These are phyloP conservation scores for Lentithecium fluviatile DNA, from an alignment of 495 filamentous ascomycete species.

Conservation along the genomic window DNA sequence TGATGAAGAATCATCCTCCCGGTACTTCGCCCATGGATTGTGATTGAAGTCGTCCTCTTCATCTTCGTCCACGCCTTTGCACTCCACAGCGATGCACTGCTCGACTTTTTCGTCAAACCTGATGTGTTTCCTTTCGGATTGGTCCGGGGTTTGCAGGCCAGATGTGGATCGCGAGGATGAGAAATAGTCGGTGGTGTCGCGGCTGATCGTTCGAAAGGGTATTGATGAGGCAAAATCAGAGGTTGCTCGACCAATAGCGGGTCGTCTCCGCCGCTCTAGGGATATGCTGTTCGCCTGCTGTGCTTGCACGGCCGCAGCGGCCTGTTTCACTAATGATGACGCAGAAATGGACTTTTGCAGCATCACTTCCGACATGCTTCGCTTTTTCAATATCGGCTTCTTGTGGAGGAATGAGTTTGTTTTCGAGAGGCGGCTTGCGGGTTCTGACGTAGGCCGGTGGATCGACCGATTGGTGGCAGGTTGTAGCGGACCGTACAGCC, in stretches of 20 bases:
- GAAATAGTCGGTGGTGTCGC: constrained; percentile 56
- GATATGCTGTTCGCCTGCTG: constrained; percentile 63
- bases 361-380: constrained; percentile 93
- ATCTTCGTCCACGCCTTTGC: constrained; percentile 70
- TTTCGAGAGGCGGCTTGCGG: constrained; percentile 63
- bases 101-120: constrained; percentile 95
- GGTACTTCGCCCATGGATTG: constrained; percentile 44
- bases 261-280: constrained; percentile 39
- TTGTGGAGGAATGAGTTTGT: constrained; percentile 77
- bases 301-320: constrained; percentile 85
- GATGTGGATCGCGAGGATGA: constrained; percentile 59
- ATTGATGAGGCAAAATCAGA: constrained; percentile 65
- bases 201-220: constrained; percentile 54
- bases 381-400: constrained; percentile 96
- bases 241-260: constrained; percentile 54
- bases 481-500: constrained; percentile 93
- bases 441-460: constrained; percentile 53
- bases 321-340: constrained; percentile 89
- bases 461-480: constrained; percentile 47
- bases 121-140: constrained; percentile 74
- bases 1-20: constrained; percentile 64
- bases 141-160: constrained; percentile 63
- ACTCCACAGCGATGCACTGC: constrained; percentile 92
- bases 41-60: constrained; percentile 53
- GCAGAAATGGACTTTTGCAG: constrained; percentile 86